Base-by-base conservation (phyloP, 352 stramenopile genomes). In the Phytopythium ostracodes region DNA sequence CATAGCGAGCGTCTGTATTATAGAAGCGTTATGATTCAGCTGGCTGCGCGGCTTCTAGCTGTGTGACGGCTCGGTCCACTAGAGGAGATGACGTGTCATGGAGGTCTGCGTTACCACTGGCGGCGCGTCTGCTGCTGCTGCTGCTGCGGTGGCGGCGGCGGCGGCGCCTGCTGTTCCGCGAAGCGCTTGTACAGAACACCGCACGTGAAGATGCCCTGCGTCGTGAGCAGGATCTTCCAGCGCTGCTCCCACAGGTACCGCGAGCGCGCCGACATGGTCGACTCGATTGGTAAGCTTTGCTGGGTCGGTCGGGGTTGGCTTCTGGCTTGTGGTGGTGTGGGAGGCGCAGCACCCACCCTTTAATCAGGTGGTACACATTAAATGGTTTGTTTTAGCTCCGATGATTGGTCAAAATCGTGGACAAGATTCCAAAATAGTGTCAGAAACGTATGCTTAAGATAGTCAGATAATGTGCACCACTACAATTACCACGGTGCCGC, bases 171-270 rank as follows among this genome's bases (percentile, higher is more conserved):
- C 31, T 10, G 52, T 14, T 59, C 52, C 52, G 52, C 65, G 57
- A 84, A 90, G 47, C 83, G 78, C 24, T 85, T 82, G 66, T 83
- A 81, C 55, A 87, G 69, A 18, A 92, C 69, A 33, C 70, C 73
- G 55, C 68, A 77, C 63, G 79, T 91, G 68, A 88, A 88, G 63
- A 89, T 77, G 59, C 66, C 74, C 64, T 92, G 83, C 44, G 81
- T 76, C 59, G 77, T 88, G 38, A 92, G 73, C 56, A 92, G 62
- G 49, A 92, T 86, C 69, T 89, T 88, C 81, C 81, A 92, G 59
- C 83, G 79, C 50, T 90, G 75, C 53, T 80, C 65, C 60, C 79
- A 70, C 63, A 92, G 60, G 67, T 84, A 92, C 59, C 71, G 70
- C 27, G 61, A 73, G 61, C 88, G 76, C 61, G 67, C 68, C 43